Conservation (phyloP, 208 protist species). For the Wallacemonas rigidus region DNA sequence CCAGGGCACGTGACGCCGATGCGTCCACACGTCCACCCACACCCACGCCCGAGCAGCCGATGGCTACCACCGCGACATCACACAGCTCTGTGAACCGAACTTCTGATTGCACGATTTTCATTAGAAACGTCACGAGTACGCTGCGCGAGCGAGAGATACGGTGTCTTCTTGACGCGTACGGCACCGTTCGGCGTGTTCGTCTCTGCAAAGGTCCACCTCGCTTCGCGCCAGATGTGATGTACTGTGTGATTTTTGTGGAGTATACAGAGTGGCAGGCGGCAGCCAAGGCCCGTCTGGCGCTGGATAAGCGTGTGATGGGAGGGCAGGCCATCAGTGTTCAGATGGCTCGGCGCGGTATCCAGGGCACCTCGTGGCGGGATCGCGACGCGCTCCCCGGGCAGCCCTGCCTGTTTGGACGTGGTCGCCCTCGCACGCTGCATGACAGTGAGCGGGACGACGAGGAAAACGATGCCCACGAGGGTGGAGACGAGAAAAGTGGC, state of each 20-base stretch:
- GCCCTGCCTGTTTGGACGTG: not conserved
- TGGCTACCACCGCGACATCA: too few relatives aligned
- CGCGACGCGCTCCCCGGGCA: not conserved
- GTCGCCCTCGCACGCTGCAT: not conserved
- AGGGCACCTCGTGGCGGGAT: not conserved
- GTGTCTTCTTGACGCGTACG: slow-evolving; percentile 31
- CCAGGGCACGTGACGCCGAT: too few relatives aligned
- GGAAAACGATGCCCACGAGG: not conserved
- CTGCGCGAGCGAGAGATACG: slow-evolving; percentile 23
- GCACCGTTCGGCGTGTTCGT: slow-evolving; percentile 43
- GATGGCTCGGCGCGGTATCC: not conserved
- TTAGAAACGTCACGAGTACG: slow-evolving; percentile 37
- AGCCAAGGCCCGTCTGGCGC: not conserved
- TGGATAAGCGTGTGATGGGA: not conserved
- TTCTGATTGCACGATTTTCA: slow-evolving; percentile 28
- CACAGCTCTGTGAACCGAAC: too few relatives aligned
- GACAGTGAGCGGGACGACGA: not conserved
- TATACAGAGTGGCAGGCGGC: slow-evolving; percentile 30
- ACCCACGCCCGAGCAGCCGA: too few relatives aligned
- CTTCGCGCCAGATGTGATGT: not conserved
- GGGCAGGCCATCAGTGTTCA: not conserved
- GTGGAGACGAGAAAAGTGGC: too few relatives aligned
- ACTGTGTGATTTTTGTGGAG: slow-evolving; percentile 53
- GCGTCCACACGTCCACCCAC: too few relatives aligned
- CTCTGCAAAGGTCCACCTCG: not conserved